Percentiles rank a stretch among this genome's conserved stretches.
phyloP scores from a whole-genome alignment of 768 basidiomycete species.

The Calocybe indica region DNA sequence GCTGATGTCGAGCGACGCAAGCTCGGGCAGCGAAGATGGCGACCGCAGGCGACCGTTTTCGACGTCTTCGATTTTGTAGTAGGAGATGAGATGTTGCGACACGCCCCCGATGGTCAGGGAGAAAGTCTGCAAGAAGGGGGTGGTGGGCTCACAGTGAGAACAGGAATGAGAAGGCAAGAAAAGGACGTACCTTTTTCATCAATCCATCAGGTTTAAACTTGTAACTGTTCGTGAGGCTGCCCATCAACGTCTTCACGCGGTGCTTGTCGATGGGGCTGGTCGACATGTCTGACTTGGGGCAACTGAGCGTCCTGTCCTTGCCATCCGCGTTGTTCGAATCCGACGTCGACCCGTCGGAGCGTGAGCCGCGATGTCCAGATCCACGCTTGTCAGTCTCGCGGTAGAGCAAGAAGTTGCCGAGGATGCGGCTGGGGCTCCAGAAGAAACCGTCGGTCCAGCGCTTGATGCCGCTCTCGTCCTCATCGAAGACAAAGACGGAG shows the following conservation, averaged over 20 bases:
- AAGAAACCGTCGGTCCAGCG: conserved; percentile 97
- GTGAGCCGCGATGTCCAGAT: conserved; percentile 51
- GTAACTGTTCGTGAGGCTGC: conserved; percentile 88
- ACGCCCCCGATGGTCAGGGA: conserved; percentile 82
- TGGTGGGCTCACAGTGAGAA: conserved; percentile 1
- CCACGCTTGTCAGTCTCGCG: conserved; percentile 88
- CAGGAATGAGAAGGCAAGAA: not conserved
- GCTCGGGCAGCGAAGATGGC: conserved; percentile 83
- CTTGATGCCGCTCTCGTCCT: conserved; percentile 96
- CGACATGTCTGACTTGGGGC: conserved; percentile 47
- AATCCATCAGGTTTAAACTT: conserved; percentile 91
- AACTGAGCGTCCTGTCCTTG: conserved; percentile 45
- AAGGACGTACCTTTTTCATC: conserved; percentile 85
- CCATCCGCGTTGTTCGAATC: conserved; percentile 29
- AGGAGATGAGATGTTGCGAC: conserved; percentile 89
- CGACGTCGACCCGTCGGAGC: conserved; percentile 31
- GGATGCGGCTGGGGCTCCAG: conserved; percentile 90
- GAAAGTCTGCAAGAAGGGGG: conserved; percentile 60
- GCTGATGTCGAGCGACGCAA: conserved; percentile 81
- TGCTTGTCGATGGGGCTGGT: conserved; percentile 57
- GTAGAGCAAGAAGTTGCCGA: conserved; percentile 94
- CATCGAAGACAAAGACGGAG: conserved; percentile 95
- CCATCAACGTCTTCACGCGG: conserved; percentile 78
- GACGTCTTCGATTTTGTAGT: conserved; percentile 91
- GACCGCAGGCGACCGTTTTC: conserved; percentile 81